These are phyloP conservation scores for Hibiscus mutabilis DNA, from an alignment of 345 rosid species.

Conservation along the genomic window DNA sequence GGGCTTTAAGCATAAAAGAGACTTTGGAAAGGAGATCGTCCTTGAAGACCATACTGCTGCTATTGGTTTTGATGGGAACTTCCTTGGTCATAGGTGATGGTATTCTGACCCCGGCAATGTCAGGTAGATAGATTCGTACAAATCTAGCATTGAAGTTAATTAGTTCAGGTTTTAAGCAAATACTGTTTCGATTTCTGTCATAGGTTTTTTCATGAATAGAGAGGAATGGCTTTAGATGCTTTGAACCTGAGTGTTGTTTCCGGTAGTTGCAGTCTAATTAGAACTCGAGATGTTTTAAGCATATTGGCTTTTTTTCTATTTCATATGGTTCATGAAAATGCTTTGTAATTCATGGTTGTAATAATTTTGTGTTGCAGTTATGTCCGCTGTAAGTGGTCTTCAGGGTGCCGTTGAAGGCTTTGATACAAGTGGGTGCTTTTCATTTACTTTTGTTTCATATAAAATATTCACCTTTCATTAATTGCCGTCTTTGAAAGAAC, in stretches of 20 bases:
- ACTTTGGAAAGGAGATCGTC: conserved; percentile 59
- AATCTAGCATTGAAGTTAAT: background rate
- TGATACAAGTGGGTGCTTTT: conserved; percentile 58
- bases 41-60: conserved; percentile 65
- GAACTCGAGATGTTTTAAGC: background rate
- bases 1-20: conserved; percentile 79
- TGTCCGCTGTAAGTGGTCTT: conserved; percentile 97
- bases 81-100: conserved; percentile 98
- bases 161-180: background rate
- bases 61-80: conserved; percentile 91
- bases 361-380: conserved; percentile 47
- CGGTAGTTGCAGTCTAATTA: background rate
- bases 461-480: background rate
- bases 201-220: background rate
- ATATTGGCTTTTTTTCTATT: background rate
- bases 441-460: conserved; percentile 14
- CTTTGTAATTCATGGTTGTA: background rate
- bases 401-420: conserved; percentile 68
- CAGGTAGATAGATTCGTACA: conserved; percentile 42
- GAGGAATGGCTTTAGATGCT: background rate
- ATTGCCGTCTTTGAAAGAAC: conserved; percentile 9
- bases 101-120: conserved; percentile 90
- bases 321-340: too few relatives aligned
- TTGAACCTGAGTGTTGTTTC: background rate
- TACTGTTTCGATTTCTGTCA: background rate